phyloP scores from a whole-genome alignment of 192 early-diverging fungal species.

The Neocallimastix lanati region DNA sequence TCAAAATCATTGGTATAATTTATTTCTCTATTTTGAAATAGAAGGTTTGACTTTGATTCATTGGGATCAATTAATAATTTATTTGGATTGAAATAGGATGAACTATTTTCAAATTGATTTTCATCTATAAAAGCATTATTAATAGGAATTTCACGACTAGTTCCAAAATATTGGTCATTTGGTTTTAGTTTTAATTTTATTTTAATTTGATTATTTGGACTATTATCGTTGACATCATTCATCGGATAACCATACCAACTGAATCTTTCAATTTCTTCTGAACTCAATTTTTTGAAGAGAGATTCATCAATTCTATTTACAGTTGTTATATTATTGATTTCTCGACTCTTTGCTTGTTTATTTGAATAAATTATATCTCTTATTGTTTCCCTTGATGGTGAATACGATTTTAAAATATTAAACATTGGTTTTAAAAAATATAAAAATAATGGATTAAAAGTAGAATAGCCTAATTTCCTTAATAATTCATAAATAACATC shows the following conservation, averaged over 20 bases:
- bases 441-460: not conserved
- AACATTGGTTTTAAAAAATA: not conserved
- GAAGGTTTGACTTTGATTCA: not conserved
- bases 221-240: not conserved
- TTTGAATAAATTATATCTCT: not conserved
- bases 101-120: not conserved
- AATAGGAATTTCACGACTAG: not conserved
- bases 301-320: not conserved
- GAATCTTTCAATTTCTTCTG: not conserved
- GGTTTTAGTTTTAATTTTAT: not conserved
- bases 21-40: not conserved
- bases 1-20: not conserved
- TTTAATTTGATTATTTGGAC: not conserved
- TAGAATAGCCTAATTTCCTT: not conserved
- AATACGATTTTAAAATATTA: not conserved
- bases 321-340: not conserved
- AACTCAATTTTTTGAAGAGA: not conserved
- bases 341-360: not conserved
- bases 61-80: not conserved
- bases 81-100: not conserved
- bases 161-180: not conserved
- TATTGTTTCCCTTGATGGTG: not conserved
- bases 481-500: not conserved
- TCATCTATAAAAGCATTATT: not conserved
- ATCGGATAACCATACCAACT: not conserved